Base-by-base conservation (phyloP, 257 asterid genomes). In the Sherardia arvensis region DNA sequence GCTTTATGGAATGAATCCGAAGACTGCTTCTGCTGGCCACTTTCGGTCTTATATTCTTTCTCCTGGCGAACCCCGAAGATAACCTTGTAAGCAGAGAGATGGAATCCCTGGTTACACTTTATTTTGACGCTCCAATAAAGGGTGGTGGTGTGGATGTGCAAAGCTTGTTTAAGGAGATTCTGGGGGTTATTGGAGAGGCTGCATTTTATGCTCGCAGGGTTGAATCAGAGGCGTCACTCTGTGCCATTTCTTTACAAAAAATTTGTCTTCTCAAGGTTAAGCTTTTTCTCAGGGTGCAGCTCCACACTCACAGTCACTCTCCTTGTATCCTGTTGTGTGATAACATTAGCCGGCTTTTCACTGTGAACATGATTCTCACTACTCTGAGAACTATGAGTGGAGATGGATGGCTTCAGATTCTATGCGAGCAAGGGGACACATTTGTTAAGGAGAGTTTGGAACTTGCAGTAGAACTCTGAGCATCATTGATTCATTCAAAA, bases 371-470 rank as follows among this genome's bases (percentile, higher is more conserved):
- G 60, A 55, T 55, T 26, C 20, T 59, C 9, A 21, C 25, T 21
- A 12, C 25, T 18, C 65, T 60, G 51, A 34, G 30, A 21, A 17
- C 15, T 20, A 33, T 32, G 15, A 21, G 32, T 30, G 6, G 21
- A 20, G 30, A 36, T 34, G n/a, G n/a, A 60, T 18, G 40, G 40
- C 12, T 40, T n/a, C 48, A 40, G 48, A 14, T 40, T 40, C n/a
- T 12, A 30, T 4, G 9, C 30, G 12, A 22, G 49, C 5, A 8
- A 34, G 48, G 26, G 5, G 3, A 1, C 15, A 25, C 38, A 18
- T 60, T 7, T 60, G 51, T 23, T 30, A 60, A 60, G 51, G n/a
- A 60, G 48, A 34, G 30, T 32, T 20, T 60, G 53, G 65, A 7
- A 4, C 65, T 60, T 10, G 1, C 14, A 4, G 32, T 33, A 8